These are phyloP conservation scores for Zhuliangozyma parablackwelliae DNA, from an alignment of 1,139 yeast species.

Conservation along the genomic window DNA sequence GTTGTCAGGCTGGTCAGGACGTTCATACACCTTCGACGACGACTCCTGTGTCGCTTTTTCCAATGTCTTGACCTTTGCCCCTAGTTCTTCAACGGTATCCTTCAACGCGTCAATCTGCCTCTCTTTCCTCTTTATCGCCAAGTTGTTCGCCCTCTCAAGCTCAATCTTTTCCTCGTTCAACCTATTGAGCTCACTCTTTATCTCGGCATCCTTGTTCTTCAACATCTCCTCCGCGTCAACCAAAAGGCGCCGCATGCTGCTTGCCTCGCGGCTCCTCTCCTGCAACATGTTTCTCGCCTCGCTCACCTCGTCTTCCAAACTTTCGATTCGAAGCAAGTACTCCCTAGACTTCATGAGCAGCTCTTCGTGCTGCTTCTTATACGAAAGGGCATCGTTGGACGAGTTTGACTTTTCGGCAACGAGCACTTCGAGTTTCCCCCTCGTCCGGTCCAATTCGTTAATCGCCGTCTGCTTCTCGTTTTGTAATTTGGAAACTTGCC, in stretches of 20 bases:
- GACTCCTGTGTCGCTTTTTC: slow-evolving; percentile 17
- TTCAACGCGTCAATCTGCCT: slow-evolving; percentile 46
- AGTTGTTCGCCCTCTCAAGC: slow-evolving; percentile 51
- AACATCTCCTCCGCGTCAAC: slow-evolving; percentile 64
- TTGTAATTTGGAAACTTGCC: slow-evolving; percentile 36
- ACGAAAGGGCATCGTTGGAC: slow-evolving; percentile 51
- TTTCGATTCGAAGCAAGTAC: slow-evolving; percentile 53
- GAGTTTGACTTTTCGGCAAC: slow-evolving; percentile 45
- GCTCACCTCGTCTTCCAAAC: slow-evolving; percentile 72
- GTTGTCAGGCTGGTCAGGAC: slow-evolving; percentile 20
- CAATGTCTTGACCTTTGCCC: slow-evolving; percentile 26
- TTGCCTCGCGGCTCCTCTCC: slow-evolving; percentile 76
- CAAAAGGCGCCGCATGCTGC: slow-evolving; percentile 64
- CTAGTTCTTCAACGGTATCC: slow-evolving; percentile 24
- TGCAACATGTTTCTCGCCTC: slow-evolving; percentile 71
- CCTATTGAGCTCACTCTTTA: slow-evolving; percentile 22
- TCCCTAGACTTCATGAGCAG: slow-evolving; percentile 65
- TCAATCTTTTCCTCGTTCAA: slow-evolving; percentile 57
- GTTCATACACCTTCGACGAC: too few species aligned
- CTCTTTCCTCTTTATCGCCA: slow-evolving; percentile 46
- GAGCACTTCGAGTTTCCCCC: slow-evolving; percentile 46
- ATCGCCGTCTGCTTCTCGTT: slow-evolving; percentile 49
- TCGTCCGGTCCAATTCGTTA: slow-evolving; percentile 49
- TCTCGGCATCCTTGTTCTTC: slow-evolving; percentile 37
- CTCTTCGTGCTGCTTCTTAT: slow-evolving; percentile 77